Evolutionary conservation across 202 grass and related monocot genomes (phyloP), one percentile per base, ranked within the genome.

Genomic region (Hordeum pubiflorum): DNA sequence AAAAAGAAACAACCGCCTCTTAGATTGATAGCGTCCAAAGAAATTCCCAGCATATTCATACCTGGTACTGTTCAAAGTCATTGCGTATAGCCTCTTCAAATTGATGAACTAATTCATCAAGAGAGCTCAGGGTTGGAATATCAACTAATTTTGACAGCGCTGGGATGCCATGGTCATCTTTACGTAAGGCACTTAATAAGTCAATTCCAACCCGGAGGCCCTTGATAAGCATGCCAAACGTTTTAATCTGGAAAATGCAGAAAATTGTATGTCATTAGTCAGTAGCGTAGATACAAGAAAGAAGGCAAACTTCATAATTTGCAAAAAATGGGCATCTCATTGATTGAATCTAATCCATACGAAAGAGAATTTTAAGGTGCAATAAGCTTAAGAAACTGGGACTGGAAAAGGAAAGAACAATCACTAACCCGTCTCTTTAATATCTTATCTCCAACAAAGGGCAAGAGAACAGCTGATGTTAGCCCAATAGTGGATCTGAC

Each of bases 151-250:
- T 92, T 78, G 84, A 94, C 56, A 94, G 63, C 82, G 86, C 86
- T 62, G 48, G 72, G 24, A 92, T 62, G 41, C 89, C 86, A 82
- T 92, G 87, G 71, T 92, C 86, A 41, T 85, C 89, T 82, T 83
- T 91, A 84, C 69, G 77, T 73, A 97, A 82, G 4, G 84, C 57
- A 78, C 83, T 86, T 75, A 97, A 76, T 82, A 97, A 89, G 80
- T 89, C 80, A 75, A 91, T 82, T 75, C 90, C 94, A 78, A 82
- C 64, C 69, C 82, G 77, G 36, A 97, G 82, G 71, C 94, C 92
- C 66, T 94, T 94, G 86, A 94, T 81, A 92, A 97, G 88, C 67
- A 72, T 86, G 38, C 82, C 85, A 79, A 97, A 97, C 60, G 90
- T 83, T 89, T 94, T 97, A 79, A 92, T 83, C 94, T 97, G 85